Conservation (phyloP, 805 yeast species). For the Hanseniaspora hatyaiensis region DNA sequence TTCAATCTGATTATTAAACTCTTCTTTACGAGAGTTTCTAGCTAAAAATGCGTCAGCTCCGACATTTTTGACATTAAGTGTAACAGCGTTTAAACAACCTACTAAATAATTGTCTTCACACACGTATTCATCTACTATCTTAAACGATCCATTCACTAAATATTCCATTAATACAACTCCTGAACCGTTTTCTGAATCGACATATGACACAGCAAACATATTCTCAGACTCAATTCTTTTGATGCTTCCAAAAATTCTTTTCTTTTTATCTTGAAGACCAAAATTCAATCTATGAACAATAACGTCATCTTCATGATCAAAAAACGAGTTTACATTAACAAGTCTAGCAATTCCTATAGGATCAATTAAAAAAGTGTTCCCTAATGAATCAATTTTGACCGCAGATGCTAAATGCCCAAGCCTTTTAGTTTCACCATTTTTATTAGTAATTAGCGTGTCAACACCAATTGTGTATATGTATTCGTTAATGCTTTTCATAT, state of each 20-base stretch:
- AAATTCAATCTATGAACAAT: slow-evolving; percentile 8
- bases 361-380: slow-evolving; percentile 14
- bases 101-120: slow-evolving; percentile 6
- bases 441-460: slow-evolving; percentile 14
- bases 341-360: slow-evolving; percentile 16
- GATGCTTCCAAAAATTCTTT: slow-evolving; percentile 10
- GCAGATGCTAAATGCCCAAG: slow-evolving; percentile 14
- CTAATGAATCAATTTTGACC: slow-evolving; percentile 10
- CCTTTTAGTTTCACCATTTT: slow-evolving; percentile 7
- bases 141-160: slow-evolving; percentile 5
- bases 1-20: not conserved
- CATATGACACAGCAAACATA: slow-evolving; percentile 10
- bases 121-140: slow-evolving; percentile 8
- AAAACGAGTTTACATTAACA: slow-evolving; percentile 10
- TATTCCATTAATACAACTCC: slow-evolving; percentile 11
- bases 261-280: not conserved
- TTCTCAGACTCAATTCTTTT: slow-evolving; percentile 10
- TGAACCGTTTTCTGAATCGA: slow-evolving; percentile 4
- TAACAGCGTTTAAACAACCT: slow-evolving; percentile 9
- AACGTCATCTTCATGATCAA: slow-evolving; percentile 6
- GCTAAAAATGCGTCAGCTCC: slow-evolving; percentile 15
- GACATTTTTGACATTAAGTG: slow-evolving; percentile 13
- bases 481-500: slow-evolving; percentile 23
- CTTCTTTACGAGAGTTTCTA: slow-evolving; percentile 7
- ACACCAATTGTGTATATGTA: slow-evolving; percentile 7